Base-by-base conservation (phyloP, 169 alveolate species). In the Babesia bovis region DNA sequence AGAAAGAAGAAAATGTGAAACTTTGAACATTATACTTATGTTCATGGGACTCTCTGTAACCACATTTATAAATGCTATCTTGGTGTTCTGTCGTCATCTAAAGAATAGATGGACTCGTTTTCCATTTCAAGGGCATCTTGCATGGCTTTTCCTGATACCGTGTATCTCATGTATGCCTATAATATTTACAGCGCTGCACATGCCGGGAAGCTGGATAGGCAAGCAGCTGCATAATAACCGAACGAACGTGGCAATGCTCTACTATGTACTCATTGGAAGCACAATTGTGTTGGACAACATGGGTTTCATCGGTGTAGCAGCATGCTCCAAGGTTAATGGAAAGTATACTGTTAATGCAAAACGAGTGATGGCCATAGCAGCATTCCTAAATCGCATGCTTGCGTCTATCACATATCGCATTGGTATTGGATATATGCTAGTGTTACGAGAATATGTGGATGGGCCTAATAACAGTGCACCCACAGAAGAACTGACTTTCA, bases 221-320 rank as follows among this genome's bases (percentile, higher is more conserved):
- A n/a, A 33, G 60, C 26, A n/a, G 47, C 23, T 63, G 33, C 58
- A 21, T 32, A 30, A 63, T 49, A 63, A 63, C 73, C 58, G 0
- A 26, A 19, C 28, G 23, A 63, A 42, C 47, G 60, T 49, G 47
- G 50, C 52, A n/a, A 63, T 63, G 0, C 5, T 63, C 4, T 10
- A 7, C 3, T 4, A 45, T 19, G 3, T 63, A 12, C 19, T 63
- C 10, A 19, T 17, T 38, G 28, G 49, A 4, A 3, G 58, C 28
- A 44, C 73, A 49, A 63, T 60, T 25, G 50, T 63, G 45, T 17
- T 63, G 10, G 60, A 49, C 33, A 45, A 12, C 47, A 47, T 44
- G 58, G 73, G 73, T 44, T 63, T 35, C 49, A 45, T 63, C 61
- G 73, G 73, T 7, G 61, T 63, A 26, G 1, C 73, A 4, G 73